These are phyloP conservation scores for Cnidoscolus chayamansa DNA, from an alignment of 441 rosid genomes.

Conservation along the genomic window DNA sequence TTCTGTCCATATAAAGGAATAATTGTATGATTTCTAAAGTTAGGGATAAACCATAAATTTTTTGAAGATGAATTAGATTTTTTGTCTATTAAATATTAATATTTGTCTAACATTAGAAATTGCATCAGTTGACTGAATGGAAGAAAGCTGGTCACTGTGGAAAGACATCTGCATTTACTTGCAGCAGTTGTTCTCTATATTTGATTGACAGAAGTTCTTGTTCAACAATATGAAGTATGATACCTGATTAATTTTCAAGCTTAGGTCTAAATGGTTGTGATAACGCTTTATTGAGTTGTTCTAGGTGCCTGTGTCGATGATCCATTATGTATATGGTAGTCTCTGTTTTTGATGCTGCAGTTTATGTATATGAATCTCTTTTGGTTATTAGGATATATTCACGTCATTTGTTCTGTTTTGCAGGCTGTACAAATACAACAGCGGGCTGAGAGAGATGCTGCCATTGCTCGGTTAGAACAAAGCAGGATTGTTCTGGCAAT, in stretches of 20 bases:
- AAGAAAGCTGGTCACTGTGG: not conserved
- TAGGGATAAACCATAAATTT: not conserved
- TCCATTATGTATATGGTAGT: not conserved
- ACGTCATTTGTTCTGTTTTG: constrained; percentile 5
- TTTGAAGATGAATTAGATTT: not conserved
- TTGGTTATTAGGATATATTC: not conserved
- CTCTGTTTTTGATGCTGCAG: constrained; percentile 13
- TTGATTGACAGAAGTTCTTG: not conserved
- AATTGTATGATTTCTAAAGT: too few relatives aligned
- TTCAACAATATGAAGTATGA: not conserved
- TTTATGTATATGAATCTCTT: constrained; percentile 12
- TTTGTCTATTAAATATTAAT: not conserved
- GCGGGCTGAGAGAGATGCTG: constrained; percentile 81
- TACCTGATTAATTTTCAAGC: not conserved
- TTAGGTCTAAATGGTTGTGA: not conserved
- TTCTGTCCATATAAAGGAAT: too few relatives aligned
- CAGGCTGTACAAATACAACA: constrained; percentile 80
- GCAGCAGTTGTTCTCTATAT: not conserved
- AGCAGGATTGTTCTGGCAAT: constrained; percentile 74
- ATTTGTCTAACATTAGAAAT: not conserved
- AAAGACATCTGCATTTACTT: not conserved
- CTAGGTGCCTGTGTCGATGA: not conserved
- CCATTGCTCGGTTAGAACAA: constrained; percentile 76
- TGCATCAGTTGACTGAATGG: not conserved
- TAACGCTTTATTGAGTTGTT: not conserved